Percentiles rank a stretch among this genome's conserved stretches.
Conservation (phyloP, 805 yeast species). For the Yarrowia deformans region DNA sequence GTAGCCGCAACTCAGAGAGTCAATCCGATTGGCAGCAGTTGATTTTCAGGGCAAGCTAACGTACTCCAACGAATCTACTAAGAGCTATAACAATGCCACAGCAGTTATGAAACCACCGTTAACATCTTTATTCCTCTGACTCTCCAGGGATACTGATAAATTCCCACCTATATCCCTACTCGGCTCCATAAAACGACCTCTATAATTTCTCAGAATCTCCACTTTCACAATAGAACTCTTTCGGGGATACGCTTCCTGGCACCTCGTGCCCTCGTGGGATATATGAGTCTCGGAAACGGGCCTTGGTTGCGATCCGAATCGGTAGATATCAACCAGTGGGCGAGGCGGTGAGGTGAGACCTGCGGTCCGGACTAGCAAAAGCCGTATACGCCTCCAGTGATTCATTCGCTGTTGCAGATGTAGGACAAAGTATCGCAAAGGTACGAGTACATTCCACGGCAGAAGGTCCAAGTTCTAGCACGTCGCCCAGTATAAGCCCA, state of each 20-base stretch:
- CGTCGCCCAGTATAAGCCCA: too few species aligned
- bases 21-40: neutral
- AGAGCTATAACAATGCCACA: neutral
- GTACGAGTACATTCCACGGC: too few species aligned
- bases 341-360: too few species aligned
- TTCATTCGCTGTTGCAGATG: too few species aligned
- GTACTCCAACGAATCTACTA: neutral
- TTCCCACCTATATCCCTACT: neutral
- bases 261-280: neutral
- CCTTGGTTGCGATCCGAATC: neutral
- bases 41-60: neutral
- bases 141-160: too few species aligned
- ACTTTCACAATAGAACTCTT: conserved; percentile 12
- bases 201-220: neutral
- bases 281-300: neutral
- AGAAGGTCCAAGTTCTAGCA: neutral
- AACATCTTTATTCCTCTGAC: too few species aligned
- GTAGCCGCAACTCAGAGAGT: neutral
- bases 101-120: too few species aligned
- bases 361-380: too few species aligned
- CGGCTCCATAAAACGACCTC: neutral
- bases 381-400: too few species aligned
- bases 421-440: too few species aligned
- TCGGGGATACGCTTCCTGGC: neutral
- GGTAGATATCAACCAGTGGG: neutral